These are phyloP conservation scores for Colletotrichum lentis DNA, from an alignment of 2,329 filamentous ascomycete species.

Conservation along the genomic window DNA sequence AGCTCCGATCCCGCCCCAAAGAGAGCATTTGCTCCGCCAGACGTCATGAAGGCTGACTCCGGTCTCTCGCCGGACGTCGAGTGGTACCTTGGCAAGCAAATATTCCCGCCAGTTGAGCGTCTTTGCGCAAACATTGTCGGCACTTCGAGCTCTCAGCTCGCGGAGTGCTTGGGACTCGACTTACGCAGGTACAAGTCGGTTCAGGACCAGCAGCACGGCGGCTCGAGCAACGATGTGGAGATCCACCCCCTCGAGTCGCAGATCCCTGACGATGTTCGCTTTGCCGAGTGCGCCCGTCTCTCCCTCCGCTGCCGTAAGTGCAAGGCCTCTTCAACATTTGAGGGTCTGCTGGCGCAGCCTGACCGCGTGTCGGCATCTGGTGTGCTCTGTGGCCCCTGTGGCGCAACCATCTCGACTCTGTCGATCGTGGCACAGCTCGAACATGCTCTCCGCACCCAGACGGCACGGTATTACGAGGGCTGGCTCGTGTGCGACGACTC, in stretches of 20 bases:
- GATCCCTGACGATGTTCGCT: conserved; percentile 89
- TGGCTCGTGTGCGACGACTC: conserved; percentile 92
- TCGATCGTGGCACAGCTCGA: conserved; percentile 88
- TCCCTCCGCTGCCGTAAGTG: conserved; percentile 83
- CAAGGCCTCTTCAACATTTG: conserved; percentile 75
- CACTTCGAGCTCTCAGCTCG: conserved; percentile 87
- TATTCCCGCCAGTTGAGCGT: conserved; percentile 96
- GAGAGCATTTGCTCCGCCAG: conserved; percentile 85
- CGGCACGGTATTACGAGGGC: conserved; percentile 87
- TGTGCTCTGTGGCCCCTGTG: conserved; percentile 74
- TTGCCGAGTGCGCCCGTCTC: conserved; percentile 80
- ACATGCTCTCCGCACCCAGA: conserved; percentile 78
- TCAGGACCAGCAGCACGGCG: conserved; percentile 57
- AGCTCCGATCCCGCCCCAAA: conserved; percentile 79
- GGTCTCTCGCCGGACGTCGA: conserved; percentile 89
- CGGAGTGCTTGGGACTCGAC: conserved; percentile 93
- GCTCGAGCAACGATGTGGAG: conserved; percentile 66
- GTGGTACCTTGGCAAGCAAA: conserved; percentile 98
- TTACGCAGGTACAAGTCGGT: conserved; percentile 77
- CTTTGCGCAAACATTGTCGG: conserved; percentile 95
- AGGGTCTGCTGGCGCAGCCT: conserved; percentile 71
- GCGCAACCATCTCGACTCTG: conserved; percentile 70
- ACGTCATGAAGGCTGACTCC: conserved; percentile 80
- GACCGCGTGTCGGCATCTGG: conserved; percentile 76
- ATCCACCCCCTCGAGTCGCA: conserved; percentile 94